These are phyloP conservation scores for Amoebophrya sp. DNA, from an alignment of 169 alveolate species.

Conservation along the genomic window DNA sequence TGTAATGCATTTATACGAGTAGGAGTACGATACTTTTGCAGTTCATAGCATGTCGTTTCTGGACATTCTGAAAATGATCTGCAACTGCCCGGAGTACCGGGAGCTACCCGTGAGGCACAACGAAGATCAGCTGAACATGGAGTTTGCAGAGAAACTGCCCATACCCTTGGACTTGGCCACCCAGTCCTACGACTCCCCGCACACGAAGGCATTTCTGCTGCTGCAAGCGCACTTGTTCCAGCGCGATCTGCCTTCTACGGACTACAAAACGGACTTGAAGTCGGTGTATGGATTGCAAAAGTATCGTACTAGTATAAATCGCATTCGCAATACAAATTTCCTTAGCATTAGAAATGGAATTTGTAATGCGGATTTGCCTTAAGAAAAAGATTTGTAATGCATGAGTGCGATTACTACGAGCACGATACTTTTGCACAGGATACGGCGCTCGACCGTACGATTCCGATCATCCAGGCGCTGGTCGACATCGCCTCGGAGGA, in stretches of 20 bases:
- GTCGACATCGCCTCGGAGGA: slow-evolving; percentile 52
- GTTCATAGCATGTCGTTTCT: no score
- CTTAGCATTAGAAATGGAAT: no score
- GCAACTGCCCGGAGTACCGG: slow-evolving; percentile 41
- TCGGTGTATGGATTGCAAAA: not conserved
- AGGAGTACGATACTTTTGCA: no score
- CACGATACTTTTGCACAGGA: no score
- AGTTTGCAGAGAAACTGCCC: slow-evolving; percentile 49
- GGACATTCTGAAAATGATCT: slow-evolving; percentile 39
- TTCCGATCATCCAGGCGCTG: slow-evolving; percentile 54
- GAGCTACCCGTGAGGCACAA: slow-evolving; percentile 49
- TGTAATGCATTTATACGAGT: no score
- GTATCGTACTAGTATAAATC: no score
- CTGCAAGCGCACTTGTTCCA: slow-evolving; percentile 53
- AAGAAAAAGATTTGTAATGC: no score
- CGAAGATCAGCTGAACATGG: slow-evolving; percentile 51
- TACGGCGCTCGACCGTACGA: slow-evolving; percentile 52
- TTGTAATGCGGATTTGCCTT: no score
- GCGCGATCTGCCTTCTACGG: slow-evolving; percentile 48
- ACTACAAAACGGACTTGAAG: slow-evolving; percentile 53
- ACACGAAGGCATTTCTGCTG: slow-evolving; percentile 53
- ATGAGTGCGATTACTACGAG: no score
- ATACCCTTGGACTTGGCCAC: slow-evolving; percentile 44
- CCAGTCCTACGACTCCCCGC: slow-evolving; percentile 49
- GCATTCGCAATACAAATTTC: no score